Conservation (phyloP, 345 rosid genomes). For the Arabis alpina region DNA sequence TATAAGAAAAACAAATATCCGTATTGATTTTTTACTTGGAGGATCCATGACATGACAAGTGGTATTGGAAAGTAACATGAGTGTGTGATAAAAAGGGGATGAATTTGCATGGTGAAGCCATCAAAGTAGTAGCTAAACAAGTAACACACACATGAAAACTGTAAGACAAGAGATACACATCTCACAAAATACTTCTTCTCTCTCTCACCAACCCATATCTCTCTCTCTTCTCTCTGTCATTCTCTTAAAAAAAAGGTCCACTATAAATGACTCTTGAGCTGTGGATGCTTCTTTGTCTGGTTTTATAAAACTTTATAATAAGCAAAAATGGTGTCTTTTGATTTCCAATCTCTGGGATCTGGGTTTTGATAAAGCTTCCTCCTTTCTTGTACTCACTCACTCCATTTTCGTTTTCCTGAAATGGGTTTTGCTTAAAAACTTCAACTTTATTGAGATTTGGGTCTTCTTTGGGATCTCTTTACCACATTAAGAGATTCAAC, state of each 20-base stretch:
- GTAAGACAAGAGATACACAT: conserved; percentile 28
- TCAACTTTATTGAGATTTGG: conserved; percentile 27
- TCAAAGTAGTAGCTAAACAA: conserved; percentile 37
- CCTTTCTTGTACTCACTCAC: conserved; percentile 33
- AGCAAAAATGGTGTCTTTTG: conserved; percentile 39
- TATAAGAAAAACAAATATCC: neutral
- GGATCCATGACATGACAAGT: conserved; percentile 41
- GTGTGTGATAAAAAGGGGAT: conserved; percentile 36
- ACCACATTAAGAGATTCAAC: conserved; percentile 33
- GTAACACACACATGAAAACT: conserved; percentile 49
- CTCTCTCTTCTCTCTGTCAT: conserved; percentile 47
- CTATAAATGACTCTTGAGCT: conserved; percentile 46
- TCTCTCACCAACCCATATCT: conserved; percentile 42
- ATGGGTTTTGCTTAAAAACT: conserved; percentile 38
- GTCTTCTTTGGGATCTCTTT: conserved; percentile 33
- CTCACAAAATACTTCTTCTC: conserved; percentile 21
- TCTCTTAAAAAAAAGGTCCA: conserved; percentile 38
- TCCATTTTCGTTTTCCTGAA: conserved; percentile 25
- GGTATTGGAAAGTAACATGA: conserved; percentile 17
- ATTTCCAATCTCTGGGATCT: conserved; percentile 55
- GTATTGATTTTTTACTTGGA: neutral
- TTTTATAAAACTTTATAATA: conserved; percentile 9
- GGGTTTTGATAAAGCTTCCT: conserved; percentile 43
- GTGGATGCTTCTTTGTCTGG: conserved; percentile 46
- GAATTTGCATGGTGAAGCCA: conserved; percentile 46